Percentiles rank a stretch among this genome's conserved stretches.
Conservation (phyloP, 495 filamentous ascomycete species). For the Penicillium flavigenum region DNA sequence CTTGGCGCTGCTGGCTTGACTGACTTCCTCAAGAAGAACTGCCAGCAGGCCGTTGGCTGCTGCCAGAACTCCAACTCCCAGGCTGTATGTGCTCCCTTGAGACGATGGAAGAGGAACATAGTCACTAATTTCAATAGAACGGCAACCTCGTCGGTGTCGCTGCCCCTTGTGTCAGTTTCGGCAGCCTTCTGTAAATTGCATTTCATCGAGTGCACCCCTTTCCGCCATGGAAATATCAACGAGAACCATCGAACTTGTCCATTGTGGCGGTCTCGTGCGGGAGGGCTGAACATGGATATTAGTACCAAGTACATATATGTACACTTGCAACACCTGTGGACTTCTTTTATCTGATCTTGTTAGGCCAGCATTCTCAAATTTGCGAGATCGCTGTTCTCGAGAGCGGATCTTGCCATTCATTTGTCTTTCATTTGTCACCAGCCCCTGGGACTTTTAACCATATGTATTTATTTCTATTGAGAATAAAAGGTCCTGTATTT, state of each 20-base stretch:
- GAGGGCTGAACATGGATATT: slow-evolving; percentile 2
- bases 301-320: slow-evolving; percentile 21
- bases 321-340: slow-evolving; percentile 14
- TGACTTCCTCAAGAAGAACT: slow-evolving; percentile 42
- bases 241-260: slow-evolving; percentile 4
- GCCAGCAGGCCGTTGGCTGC: slow-evolving; percentile 51
- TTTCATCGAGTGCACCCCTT: not conserved
- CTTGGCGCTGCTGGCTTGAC: slow-evolving; percentile 34
- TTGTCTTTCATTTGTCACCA: slow-evolving; percentile 21
- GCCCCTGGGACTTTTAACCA: slow-evolving; percentile 11
- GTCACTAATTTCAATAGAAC: slow-evolving; percentile 16
- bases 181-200: slow-evolving; percentile 39
- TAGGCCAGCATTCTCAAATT: not conserved
- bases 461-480: slow-evolving; percentile 18
- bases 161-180: slow-evolving; percentile 45
- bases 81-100: slow-evolving; percentile 25
- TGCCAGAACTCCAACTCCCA: slow-evolving; percentile 40
- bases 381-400: not conserved
- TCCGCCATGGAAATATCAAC: slow-evolving; percentile 5
- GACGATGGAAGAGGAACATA: not conserved
- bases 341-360: slow-evolving; percentile 10
- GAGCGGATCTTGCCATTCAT: slow-evolving; percentile 16
- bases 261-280: slow-evolving; percentile 1
- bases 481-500: slow-evolving; percentile 14
- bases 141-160: slow-evolving; percentile 45